Base-by-base conservation (phyloP, 495 filamentous ascomycete species). In the Xylona heveae region DNA sequence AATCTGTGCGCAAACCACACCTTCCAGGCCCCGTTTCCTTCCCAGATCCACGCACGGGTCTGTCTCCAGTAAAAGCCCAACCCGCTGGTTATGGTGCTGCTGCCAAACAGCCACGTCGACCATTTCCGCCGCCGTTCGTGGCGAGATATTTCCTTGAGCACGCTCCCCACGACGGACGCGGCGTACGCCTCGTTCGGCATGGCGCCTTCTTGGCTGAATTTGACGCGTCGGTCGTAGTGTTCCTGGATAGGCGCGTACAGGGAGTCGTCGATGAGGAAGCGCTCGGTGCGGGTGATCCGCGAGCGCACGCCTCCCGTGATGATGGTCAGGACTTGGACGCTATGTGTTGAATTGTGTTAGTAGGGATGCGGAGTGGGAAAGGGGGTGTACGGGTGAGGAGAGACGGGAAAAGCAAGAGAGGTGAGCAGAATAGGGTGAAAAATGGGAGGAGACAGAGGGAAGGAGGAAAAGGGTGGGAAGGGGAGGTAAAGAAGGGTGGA, bases 371-470 rank as follows among this genome's bases (percentile, higher is more conserved):
- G 24, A 12, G 24, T 27, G 7, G 31, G 7, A 33, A 19, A 33
- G n/a, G n/a, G n/a, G n/a, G n/a, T n/a, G n/a, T n/a, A n/a, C n/a
- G n/a, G n/a, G n/a, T n/a, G n/a, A n/a, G n/a, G n/a, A n/a, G n/a
- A n/a, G n/a, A n/a, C n/a, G n/a, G n/a, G n/a, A n/a, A n/a, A n/a
- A n/a, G n/a, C n/a, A n/a, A n/a, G n/a, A n/a, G n/a, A n/a, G n/a
- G n/a, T 57, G 37, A n/a, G 58, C 56, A 10, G 39, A 22, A 3
- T 62, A 61, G n/a, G n/a, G n/a, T n/a, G n/a, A n/a, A n/a, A n/a
- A n/a, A n/a, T n/a, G n/a, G n/a, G 4, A 26, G 13, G 10, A 27
- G 31, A 1, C 10, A 10, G n/a, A 19, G 4, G 19, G 28, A 17
- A 16, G 28, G 28, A 30, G 14, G 14, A 30, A 30, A 16, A 2